Percentiles rank a stretch among this genome's conserved stretches.
phyloP scores from a whole-genome alignment of 495 filamentous ascomycete species.

The Sordaria brevicollis region DNA sequence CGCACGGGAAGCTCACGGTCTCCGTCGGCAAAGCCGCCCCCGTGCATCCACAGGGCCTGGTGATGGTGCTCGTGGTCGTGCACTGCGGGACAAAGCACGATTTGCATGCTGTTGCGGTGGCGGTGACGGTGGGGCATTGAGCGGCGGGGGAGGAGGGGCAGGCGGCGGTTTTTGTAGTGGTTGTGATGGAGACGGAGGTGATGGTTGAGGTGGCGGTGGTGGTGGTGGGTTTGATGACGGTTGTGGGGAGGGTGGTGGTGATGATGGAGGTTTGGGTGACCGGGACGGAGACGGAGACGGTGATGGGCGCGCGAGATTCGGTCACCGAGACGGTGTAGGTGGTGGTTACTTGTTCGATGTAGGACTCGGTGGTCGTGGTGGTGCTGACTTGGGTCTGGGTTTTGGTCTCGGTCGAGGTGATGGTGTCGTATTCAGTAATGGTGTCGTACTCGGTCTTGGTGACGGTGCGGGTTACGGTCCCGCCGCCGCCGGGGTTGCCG shows the following conservation, averaged over 20 bases:
- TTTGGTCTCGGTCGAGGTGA: not conserved
- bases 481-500: not conserved
- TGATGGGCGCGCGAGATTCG: no score
- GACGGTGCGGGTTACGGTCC: conserved; percentile 2
- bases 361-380: not conserved
- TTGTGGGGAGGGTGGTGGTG: not conserved
- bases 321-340: not conserved
- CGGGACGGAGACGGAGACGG: conserved; percentile 1
- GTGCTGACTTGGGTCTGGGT: not conserved
- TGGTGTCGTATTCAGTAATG: not conserved
- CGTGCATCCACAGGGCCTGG: conserved; percentile 14
- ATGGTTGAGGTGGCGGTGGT: not conserved
- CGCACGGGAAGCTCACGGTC: conserved; percentile 17
- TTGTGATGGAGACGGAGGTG: not conserved
- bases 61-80: conserved; percentile 15
- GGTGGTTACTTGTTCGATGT: not conserved
- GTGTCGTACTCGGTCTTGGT: conserved; percentile 8
- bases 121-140: conserved; percentile 15
- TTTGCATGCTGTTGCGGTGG: conserved; percentile 18
- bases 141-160: not conserved
- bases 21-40: conserved; percentile 13
- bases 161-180: not conserved
- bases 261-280: conserved; percentile 2
- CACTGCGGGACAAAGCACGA: conserved; percentile 19
- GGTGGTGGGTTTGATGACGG: not conserved